Evolutionary conservation across 306 rosid species (phyloP).

Genomic region (Fragaria iinumae): DNA sequence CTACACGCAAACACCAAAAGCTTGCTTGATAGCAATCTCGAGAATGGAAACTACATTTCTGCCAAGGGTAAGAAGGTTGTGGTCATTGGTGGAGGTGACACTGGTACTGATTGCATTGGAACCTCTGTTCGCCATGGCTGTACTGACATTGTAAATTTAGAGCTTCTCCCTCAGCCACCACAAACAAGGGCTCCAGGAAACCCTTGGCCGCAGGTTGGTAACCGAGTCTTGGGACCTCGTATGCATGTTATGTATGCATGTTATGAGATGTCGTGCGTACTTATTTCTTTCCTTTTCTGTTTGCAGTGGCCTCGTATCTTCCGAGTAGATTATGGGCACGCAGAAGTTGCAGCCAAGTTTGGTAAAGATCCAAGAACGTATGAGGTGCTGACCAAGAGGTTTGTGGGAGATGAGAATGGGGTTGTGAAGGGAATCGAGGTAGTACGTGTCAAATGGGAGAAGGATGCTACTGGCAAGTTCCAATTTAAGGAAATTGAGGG

Average conservation of each 20-base stretch:
- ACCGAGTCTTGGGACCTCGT: not conserved
- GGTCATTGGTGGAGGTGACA: constrained; percentile 98
- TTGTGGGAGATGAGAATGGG: constrained; percentile 89
- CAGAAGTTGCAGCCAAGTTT: constrained; percentile 86
- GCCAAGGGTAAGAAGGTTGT: constrained; percentile 94
- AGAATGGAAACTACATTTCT: constrained; percentile 83
- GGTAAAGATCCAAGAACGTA: constrained; percentile 94
- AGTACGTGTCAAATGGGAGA: constrained; percentile 74
- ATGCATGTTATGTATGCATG: not conserved
- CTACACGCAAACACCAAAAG: constrained; percentile 96
- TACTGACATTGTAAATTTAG: constrained; percentile 48
- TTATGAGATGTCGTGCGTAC: not conserved
- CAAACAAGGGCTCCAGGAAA: constrained; percentile 85
- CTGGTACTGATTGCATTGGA: constrained; percentile 98
- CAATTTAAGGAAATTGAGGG: constrained; percentile 92
- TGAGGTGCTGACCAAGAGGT: constrained; percentile 88
- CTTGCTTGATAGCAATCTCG: constrained; percentile 87
- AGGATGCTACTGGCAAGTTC: constrained; percentile 80
- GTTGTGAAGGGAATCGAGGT: constrained; percentile 79
- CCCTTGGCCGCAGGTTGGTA: constrained; percentile 95
- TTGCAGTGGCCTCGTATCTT: constrained; percentile 95
- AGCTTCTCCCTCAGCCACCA: constrained; percentile 88
- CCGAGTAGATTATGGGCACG: constrained; percentile 97
- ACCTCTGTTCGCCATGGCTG: constrained; percentile 97
- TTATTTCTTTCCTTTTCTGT: constrained; percentile 10